Base-by-base conservation (phyloP, 2,329 filamentous ascomycete species). In the Neofusicoccum laricinum region DNA sequence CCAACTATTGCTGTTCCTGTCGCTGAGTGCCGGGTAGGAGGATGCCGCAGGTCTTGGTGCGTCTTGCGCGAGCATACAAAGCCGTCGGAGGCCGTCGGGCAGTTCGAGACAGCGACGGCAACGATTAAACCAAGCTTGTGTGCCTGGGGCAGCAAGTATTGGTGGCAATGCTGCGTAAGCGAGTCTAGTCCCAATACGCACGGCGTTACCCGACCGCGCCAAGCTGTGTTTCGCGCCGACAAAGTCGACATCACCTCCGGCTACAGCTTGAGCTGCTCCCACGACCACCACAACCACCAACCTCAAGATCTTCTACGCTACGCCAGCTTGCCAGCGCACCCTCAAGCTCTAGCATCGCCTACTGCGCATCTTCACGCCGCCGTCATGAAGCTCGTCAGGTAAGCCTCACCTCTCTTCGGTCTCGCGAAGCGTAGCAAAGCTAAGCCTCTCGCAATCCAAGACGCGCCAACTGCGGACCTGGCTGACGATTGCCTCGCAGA, bases 341-440 rank as follows among this genome's bases (percentile, higher is more conserved):
- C 43, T 19, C 43, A 14, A 17, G 14, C 45, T 50, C 32, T 12
- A 7, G 32, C 14, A 49, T 8, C 17, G 8, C 7, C 10, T 7
- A 11, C 45, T n/a, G 21, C 32, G n/a, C 38, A 53, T n/a, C 25
- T 10, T 2, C 19, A 25, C 32, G 14, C n/a, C 65, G 71, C 71
- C 84, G 92, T 79, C 68, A 97, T 97, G 93, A 97, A 97, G 90
- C 91, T 97, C 84, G 93, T 97, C 80, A 91, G 93, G 93, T 97
- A 87, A 82, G 89, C 53, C 15, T 43, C 74, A 48, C 49, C 61
- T 65, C 68, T 69, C 63, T 64, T 65, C 64, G 66, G 67, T 62
- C 49, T 68, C 68, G 69, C 69, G 69, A 69, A 63, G 46, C 66
- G 61, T 68, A 66, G 75, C 76, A 77, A 72, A 77, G 78, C 79